A percentile compares a stretch with the other conserved stretches of the same genome.
phyloP scores from a whole-genome alignment of 352 stramenopile genomes.

The Pythium sukuiense region DNA sequence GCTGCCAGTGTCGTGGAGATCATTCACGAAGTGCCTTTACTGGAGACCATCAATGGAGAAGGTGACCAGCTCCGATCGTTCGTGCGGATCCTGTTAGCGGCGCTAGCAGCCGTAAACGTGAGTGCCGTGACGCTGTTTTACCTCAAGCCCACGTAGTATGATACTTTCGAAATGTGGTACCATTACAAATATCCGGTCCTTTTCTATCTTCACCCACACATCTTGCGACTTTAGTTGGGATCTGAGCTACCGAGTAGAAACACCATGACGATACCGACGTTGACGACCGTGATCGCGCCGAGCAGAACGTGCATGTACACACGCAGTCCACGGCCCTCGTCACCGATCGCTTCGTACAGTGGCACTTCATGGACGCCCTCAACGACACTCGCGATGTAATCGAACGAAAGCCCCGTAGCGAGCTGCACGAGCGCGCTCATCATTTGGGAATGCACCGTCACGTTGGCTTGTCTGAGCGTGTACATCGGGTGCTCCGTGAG shows the following conservation, averaged over 20 bases:
- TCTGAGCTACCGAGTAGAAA: constrained; percentile 3
- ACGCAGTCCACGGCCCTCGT: constrained; percentile 29
- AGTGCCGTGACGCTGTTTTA: background rate
- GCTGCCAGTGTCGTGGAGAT: background rate
- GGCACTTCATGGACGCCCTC: constrained; percentile 41
- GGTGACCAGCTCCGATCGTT: background rate
- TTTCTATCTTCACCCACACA: too few species aligned
- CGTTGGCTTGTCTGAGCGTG: constrained; percentile 6
- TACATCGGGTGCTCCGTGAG: constrained; percentile 32
- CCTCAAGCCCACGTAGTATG: background rate
- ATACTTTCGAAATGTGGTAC: too few species aligned
- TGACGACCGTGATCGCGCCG: constrained; percentile 27
- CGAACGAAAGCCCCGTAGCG: constrained; percentile 29
- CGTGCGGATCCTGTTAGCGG: background rate
- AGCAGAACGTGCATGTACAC: constrained; percentile 32
- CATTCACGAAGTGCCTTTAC: constrained; percentile 4
- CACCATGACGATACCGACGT: constrained; percentile 27
- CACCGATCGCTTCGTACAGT: constrained; percentile 34
- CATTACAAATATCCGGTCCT: too few species aligned
- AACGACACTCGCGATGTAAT: constrained; percentile 37
- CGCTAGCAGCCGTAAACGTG: background rate
- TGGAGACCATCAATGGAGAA: background rate
- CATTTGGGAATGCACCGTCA: constrained; percentile 6
- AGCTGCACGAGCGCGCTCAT: constrained; percentile 20
- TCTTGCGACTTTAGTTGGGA: background rate